Evolutionary conservation across 345 rosid species (phyloP).

Genomic region (Brassica incana): DNA sequence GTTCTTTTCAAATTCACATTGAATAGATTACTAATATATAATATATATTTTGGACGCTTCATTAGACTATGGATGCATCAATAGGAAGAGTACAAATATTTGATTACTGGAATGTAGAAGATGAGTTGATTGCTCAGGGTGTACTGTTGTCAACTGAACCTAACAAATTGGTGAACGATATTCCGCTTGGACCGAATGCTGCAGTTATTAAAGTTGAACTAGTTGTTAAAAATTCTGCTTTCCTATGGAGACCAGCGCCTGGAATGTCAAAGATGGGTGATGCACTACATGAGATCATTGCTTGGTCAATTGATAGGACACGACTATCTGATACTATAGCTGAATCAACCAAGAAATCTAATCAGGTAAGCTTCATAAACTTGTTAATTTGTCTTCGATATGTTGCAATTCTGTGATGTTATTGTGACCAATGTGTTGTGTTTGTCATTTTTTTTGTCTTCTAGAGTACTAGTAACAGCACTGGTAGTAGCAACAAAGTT

Average conservation of each 20-base stretch:
- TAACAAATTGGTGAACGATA: not conserved
- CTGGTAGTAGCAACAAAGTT: not conserved
- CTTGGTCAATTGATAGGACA: not conserved
- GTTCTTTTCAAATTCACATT: not conserved
- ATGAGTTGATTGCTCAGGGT: conserved; percentile 2
- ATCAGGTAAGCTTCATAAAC: not conserved
- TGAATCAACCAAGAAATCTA: not conserved
- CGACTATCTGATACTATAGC: not conserved
- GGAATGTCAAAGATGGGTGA: not conserved
- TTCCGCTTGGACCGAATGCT: not conserved
- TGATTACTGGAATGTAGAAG: not conserved
- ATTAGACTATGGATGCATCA: not conserved
- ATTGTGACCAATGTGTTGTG: not conserved
- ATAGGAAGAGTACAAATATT: not conserved
- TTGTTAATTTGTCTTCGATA: not conserved
- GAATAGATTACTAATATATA: not conserved
- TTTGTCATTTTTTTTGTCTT: not conserved
- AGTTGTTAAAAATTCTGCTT: not conserved
- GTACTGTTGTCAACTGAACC: not conserved
- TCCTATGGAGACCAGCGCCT: not conserved
- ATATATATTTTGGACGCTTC: not conserved
- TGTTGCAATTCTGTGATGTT: not conserved
- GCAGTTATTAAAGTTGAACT: not conserved
- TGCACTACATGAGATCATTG: not conserved
- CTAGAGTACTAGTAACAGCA: not conserved